These are phyloP conservation scores for Salicornia ramosissima DNA, from an alignment of 148 eudicot genomes.

Conservation along the genomic window DNA sequence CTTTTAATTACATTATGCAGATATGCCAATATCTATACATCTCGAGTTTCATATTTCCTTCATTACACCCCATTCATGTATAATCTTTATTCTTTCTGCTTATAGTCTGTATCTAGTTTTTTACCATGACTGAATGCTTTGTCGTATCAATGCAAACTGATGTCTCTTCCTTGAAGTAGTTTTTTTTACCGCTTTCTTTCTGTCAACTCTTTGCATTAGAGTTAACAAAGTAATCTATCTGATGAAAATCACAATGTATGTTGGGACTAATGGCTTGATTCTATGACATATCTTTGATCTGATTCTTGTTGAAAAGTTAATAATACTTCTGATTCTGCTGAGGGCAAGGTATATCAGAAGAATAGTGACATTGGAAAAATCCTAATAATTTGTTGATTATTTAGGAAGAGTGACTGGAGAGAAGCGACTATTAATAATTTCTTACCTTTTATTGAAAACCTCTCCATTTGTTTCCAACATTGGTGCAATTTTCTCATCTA, in stretches of 20 bases:
- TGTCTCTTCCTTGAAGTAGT: too few species aligned
- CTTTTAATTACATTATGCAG: constrained; percentile 34
- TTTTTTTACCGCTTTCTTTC: background rate
- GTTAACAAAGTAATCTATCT: background rate
- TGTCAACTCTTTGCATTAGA: background rate
- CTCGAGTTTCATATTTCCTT: constrained; percentile 90
- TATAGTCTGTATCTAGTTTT: background rate
- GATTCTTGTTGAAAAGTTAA: background rate
- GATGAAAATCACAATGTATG: background rate
- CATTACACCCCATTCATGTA: constrained; percentile 97
- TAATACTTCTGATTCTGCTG: too few species aligned
- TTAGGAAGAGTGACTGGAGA: background rate
- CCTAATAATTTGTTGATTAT: background rate
- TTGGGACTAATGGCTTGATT: background rate
- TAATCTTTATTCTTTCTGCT: constrained; percentile 20
- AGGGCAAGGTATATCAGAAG: background rate
- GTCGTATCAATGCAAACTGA: too few species aligned
- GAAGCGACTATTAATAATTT: too few species aligned
- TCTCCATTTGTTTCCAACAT: constrained; percentile 92
- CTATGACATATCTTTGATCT: background rate
- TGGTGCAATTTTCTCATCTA: constrained; percentile 81
- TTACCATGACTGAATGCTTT: background rate
- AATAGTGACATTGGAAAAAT: background rate
- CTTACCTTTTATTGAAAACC: constrained; percentile 75
- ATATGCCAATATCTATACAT: constrained; percentile 98